phyloP scores from a whole-genome alignment of 2,329 filamentous ascomycete species.

The Huntiella bhutanensis region DNA sequence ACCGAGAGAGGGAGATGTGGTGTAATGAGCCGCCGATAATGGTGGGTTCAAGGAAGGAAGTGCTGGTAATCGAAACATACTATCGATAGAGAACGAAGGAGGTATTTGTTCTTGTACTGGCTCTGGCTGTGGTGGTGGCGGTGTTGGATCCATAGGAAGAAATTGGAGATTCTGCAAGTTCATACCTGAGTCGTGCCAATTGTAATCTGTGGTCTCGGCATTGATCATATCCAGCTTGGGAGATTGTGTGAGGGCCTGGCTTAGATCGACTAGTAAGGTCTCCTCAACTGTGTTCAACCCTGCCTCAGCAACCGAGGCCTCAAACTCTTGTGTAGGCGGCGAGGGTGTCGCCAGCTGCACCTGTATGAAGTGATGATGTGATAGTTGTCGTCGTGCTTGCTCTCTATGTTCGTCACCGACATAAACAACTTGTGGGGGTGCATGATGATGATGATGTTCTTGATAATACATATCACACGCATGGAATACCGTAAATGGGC shows the following conservation, averaged over 20 bases:
- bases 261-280: not conserved
- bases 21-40: not conserved
- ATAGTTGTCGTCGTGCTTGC: too few species aligned
- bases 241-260: not conserved
- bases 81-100: not conserved
- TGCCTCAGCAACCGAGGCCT: too few species aligned
- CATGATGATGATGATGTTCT: too few species aligned
- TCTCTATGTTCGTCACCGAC: too few species aligned
- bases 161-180: not conserved
- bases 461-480: too few species aligned
- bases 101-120: not conserved
- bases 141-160: not conserved
- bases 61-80: not conserved
- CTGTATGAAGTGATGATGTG: too few species aligned
- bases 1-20: not conserved
- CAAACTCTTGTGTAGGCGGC: too few species aligned
- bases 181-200: not conserved
- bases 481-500: conserved; percentile 6
- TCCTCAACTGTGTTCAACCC: not conserved
- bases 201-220: too few species aligned
- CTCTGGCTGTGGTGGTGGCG: not conserved
- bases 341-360: too few species aligned
- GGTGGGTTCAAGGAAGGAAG: not conserved
- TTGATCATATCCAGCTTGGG: not conserved
- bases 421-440: too few species aligned